Evolutionary conservation across 2,329 filamentous ascomycete genomes (phyloP).

Genomic region (Penicillium olsonii): DNA sequence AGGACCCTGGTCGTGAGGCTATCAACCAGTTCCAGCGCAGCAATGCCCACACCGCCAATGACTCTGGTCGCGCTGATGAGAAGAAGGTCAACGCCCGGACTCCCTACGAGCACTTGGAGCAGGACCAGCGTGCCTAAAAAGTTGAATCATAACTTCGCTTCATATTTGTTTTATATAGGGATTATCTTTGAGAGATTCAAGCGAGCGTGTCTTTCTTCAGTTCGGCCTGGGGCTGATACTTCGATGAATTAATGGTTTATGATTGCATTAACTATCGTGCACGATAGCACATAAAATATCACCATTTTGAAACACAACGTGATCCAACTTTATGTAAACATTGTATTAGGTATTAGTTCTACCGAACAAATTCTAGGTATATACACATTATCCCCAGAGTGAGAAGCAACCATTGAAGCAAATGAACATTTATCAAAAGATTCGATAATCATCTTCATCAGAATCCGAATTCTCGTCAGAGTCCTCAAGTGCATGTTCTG

Average conservation of each 20-base stretch:
- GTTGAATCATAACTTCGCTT: background rate
- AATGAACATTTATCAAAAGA: too few species aligned
- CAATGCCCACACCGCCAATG: constrained; percentile 31
- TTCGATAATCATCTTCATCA: constrained; percentile 13
- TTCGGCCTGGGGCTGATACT: constrained; percentile 1
- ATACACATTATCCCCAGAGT: too few species aligned
- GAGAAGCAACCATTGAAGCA: too few species aligned
- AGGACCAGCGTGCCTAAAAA: constrained; percentile 32
- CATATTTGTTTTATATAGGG: background rate
- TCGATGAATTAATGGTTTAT: constrained; percentile 10
- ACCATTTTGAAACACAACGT: background rate
- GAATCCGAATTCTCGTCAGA: constrained; percentile 10
- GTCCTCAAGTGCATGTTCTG: background rate
- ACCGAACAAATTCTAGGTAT: too few species aligned
- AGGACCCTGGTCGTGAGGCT: constrained; percentile 58
- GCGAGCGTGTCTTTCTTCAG: constrained; percentile 10
- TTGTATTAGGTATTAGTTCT: too few species aligned
- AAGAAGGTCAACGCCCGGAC: constrained; percentile 26
- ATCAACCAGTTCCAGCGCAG: constrained; percentile 37
- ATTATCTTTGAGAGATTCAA: constrained; percentile 5
- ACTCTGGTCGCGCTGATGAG: constrained; percentile 28
- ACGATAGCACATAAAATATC: constrained; percentile 10
- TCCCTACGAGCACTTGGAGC: constrained; percentile 26
- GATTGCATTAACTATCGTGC: constrained; percentile 9
- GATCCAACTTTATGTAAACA: too few species aligned